Evolutionary conservation across 108 stramenopile species (phyloP), one percentile per base, ranked within the genome.

Genomic region (Nitzschia sp.): DNA sequence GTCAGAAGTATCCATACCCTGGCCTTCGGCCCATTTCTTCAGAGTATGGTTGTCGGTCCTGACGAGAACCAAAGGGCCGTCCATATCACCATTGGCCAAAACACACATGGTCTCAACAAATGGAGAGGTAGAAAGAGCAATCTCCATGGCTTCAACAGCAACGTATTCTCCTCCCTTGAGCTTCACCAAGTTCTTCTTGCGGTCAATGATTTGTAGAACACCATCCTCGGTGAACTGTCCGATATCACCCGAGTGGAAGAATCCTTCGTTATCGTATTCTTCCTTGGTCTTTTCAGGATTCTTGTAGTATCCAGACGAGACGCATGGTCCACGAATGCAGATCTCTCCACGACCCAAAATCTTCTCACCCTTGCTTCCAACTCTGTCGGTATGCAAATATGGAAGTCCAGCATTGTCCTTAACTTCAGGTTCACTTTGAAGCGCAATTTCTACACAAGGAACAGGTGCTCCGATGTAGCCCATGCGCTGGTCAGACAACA

Each of bases 101-200:
- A 63, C 75, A 61, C 75, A 76, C 11, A 67, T 11, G 51, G 57
- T 44, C 7, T 17, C 29, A 12, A 79, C 72, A 53, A 26, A 74
- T 19, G 62, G 10, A 19, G 53, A 63, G 12, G 41, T 43, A 21
- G 56, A 22, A 59, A 42, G 57, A 3, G 40, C 51, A 38, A 50
- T 54, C 41, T 80, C 79, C 63, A 80, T 72, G 8, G 39, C 39
- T 42, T 74, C 79, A 7, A 76, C 24, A 8, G 69, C 61, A 17
- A 88, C 69, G 65, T 88, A 88, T 70, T 88, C 86, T 14, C 86
- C 86, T 55, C 75, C 63, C 51, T 53, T 70, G 55, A 84, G 77
- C 59, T 84, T 87, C 44, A 87, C 83, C 20, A 89, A 77, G 57
- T 89, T 80, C 61, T 89, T 81, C 29, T 76, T 72, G 21, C 80